Evolutionary conservation across 495 filamentous ascomycete genomes (phyloP).

Genomic region (Penicillium waksmanii): DNA sequence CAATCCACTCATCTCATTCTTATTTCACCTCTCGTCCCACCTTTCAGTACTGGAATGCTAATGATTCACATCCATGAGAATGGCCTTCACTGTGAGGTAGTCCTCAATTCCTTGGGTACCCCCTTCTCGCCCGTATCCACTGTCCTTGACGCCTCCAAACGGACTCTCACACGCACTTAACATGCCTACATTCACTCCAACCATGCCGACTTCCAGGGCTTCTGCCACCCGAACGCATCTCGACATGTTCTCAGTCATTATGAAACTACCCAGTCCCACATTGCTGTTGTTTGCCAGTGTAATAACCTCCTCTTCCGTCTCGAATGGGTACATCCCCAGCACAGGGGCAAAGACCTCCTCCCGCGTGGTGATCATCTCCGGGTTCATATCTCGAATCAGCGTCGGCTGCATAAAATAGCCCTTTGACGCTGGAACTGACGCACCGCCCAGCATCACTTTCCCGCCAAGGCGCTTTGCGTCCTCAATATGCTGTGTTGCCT

Average conservation of each 20-base stretch:
- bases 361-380: conserved; percentile 36
- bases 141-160: conserved; percentile 16
- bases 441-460: conserved; percentile 25
- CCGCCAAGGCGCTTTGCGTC: conserved; percentile 62
- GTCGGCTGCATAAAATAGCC: conserved; percentile 73
- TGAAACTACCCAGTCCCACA: conserved; percentile 37
- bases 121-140: conserved; percentile 14
- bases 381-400: conserved; percentile 65
- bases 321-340: conserved; percentile 29
- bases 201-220: conserved; percentile 23
- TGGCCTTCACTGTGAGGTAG: conserved; percentile 3
- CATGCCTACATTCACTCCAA: conserved; percentile 11
- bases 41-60: no score
- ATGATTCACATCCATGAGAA: no score
- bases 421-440: conserved; percentile 3
- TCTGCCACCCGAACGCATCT: conserved; percentile 26
- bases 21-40: no score
- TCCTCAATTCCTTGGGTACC: conserved; percentile 15
- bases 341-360: conserved; percentile 42
- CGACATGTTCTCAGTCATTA: conserved; percentile 31
- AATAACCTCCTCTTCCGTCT: conserved; percentile 32
- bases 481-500: conserved; percentile 70
- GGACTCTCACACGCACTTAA: conserved; percentile 12
- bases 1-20: no score
- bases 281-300: conserved; percentile 29